Conservation (phyloP, 805 yeast species). For the Ogataea henricii region DNA sequence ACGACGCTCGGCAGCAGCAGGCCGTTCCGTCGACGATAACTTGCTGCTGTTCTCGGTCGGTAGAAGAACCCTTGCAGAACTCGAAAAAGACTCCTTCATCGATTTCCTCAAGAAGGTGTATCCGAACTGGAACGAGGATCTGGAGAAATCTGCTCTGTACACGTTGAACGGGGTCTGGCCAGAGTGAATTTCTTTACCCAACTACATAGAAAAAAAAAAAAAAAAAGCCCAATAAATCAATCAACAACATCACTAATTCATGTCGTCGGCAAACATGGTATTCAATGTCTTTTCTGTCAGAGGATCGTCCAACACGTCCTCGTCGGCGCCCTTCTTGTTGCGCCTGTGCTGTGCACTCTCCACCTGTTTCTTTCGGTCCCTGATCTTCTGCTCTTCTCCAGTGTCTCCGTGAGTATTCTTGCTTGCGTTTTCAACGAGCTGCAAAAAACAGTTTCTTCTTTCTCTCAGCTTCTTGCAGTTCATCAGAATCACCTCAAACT, state of each 20-base stretch:
- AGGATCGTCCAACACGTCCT: slow-evolving; percentile 72
- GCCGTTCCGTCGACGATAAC: slow-evolving; percentile 25
- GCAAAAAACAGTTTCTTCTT: slow-evolving; percentile 77
- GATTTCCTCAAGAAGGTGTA: slow-evolving; percentile 29
- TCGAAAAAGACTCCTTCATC: slow-evolving; percentile 27
- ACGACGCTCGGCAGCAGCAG: slow-evolving; percentile 10
- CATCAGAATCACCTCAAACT: slow-evolving; percentile 63
- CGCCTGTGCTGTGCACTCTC: slow-evolving; percentile 55
- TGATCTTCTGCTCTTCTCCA: slow-evolving; percentile 39
- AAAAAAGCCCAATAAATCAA: too few species aligned
- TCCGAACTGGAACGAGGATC: slow-evolving; percentile 33
- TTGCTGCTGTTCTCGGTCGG: slow-evolving; percentile 32
- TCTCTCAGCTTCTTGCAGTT: slow-evolving; percentile 71
- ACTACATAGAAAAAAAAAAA: too few species aligned
- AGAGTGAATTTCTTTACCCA: too few species aligned
- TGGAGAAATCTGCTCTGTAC: slow-evolving; percentile 28
- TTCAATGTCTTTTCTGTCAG: slow-evolving; percentile 66
- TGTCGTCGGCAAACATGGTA: slow-evolving; percentile 52
- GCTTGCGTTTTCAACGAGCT: slow-evolving; percentile 62
- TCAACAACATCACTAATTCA: slow-evolving; percentile 2
- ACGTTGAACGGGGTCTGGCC: slow-evolving; percentile 19
- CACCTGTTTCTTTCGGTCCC: slow-evolving; percentile 52
- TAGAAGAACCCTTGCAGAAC: slow-evolving; percentile 30
- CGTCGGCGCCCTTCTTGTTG: slow-evolving; percentile 29
- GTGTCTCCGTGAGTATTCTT: slow-evolving; percentile 36